Evolutionary conservation across 805 yeast genomes (phyloP), one percentile per base, ranked within the genome.

Genomic region (Ogataea ramenticola): DNA sequence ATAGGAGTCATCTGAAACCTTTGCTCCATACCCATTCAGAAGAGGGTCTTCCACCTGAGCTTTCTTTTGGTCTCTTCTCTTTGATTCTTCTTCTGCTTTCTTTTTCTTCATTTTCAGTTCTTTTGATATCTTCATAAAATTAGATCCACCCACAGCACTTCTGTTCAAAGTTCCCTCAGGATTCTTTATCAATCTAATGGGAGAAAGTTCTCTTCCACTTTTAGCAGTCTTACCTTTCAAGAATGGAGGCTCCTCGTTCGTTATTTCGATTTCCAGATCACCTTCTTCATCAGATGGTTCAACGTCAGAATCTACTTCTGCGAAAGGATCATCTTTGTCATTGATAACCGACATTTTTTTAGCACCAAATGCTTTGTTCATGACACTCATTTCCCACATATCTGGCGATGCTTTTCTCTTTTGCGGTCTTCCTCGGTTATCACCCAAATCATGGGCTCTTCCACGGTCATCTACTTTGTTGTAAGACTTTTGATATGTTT

Each of bases 341-440:
- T 29, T 45, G 14, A 29, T 36, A 41, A 15, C 41, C 20, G 44
- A 43, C 21, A 43, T 33, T 39, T 48, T 54, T 19, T 54, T 57
- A n/a, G 54, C 60, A 9, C 61, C 66, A 48, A 47, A 63, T 2
- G 65, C 67, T 24, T 58, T 55, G 36, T 52, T 85, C 38, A 90
- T 65, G 57, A 90, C 96, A 30, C 85, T 70, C 42, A 86, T 72
- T 57, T 91, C 97, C 96, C 96, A 90, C 44, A 88, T 64, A 61
- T 90, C 98, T 0, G 95, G 95, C 0, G 95, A 84, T 0, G 95
- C 82, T 31, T 82, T 60, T 42, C 86, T 70, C 35, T 49, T 39
- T 26, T 40, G 42, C 32, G 48, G 33, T 36, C 35, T 34, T 44
- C 27, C 36, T 50, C 40, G 43, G 31, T 39, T 32, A 27, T 39